A percentile compares a stretch with the other conserved stretches of the same genome.
These are phyloP conservation scores for Amauroascus verrucosus DNA, from an alignment of 2,329 filamentous ascomycete species.

Conservation along the genomic window DNA sequence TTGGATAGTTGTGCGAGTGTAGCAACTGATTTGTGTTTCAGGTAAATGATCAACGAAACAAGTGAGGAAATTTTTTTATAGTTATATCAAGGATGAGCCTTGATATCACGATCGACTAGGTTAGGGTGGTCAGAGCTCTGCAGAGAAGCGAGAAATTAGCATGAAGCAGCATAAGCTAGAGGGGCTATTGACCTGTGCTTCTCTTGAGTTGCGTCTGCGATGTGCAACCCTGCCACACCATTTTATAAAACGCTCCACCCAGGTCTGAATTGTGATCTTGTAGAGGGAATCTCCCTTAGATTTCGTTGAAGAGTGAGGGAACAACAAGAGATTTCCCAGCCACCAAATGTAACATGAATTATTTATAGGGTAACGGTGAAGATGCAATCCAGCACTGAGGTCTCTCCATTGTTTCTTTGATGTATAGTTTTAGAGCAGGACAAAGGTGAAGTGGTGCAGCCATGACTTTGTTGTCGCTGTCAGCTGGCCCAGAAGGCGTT, in stretches of 20 bases:
- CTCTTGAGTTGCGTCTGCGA: not conserved
- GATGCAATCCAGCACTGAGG: not conserved
- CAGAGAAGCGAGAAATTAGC: not conserved
- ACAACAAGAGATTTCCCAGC: not conserved
- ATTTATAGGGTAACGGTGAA: not conserved
- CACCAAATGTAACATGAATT: not conserved
- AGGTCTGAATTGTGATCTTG: not conserved
- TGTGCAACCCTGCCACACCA: constrained; percentile 3
- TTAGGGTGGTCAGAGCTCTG: constrained; percentile 1
- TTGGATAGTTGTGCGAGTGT: not conserved
- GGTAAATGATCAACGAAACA: not conserved
- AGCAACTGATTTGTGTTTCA: not conserved
- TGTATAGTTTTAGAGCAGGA: not conserved
- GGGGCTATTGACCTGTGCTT: too few species aligned
- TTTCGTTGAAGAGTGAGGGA: not conserved
- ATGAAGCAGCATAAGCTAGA: not conserved
- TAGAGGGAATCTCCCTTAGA: not conserved
- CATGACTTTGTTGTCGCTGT: not conserved
- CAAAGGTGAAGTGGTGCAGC: not conserved
- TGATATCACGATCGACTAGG: not conserved
- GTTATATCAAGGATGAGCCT: constrained; percentile 2
- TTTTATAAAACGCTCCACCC: not conserved
- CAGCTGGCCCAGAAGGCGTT: not conserved
- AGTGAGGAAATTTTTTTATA: not conserved
- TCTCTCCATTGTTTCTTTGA: not conserved